Base-by-base conservation (phyloP, 148 eudicot genomes). In the Rhododendron kiyosumense region DNA sequence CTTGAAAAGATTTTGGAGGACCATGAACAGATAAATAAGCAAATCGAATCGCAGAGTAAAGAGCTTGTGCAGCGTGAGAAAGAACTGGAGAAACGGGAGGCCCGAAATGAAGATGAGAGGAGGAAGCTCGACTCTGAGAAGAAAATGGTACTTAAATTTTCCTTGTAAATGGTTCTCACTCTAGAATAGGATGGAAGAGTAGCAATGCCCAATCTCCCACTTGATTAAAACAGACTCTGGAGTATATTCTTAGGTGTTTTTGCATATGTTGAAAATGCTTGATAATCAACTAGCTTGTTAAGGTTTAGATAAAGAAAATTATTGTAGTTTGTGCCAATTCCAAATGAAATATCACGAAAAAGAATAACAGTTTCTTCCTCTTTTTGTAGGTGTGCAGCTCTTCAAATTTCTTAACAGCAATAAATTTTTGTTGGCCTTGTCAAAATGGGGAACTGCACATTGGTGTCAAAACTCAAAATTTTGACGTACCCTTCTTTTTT, bases 11-110 rank as follows among this genome's bases (percentile, higher is more conserved):
- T 94, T 43, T 79, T 85, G 26, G 15, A 45, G 63, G 94, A 92
- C 46, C 94, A 92, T 82, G 91, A 91, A 36, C 82, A 80, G 77
- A 89, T 81, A 8, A 91, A 86, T 82, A 54, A 34, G 82, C 83
- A 87, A 45, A 80, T 94, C 24, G 89, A 92, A 86, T 83, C 75
- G 36, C 83, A 74, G 73, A 89, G 84, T 65, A 83, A 87, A 54
- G 69, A 86, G 71, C 91, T 95, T 32, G 86, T 85, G 77, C 83
- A 48, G n/a, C 86, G 75, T 30, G 92, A 90, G 86, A 83, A 83
- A 61, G 90, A 91, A 81, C 69, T 94, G 89, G 83, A 89, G 81
- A 84, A 85, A 57, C 90, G 94, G 49, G 94, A 94, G 87, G 90
- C 89, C 61, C 85, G 79, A 65, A 92, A 92, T 81, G 93, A 94